A percentile compares a stretch with the other conserved stretches of the same genome.
phyloP scores from a whole-genome alignment of 495 filamentous ascomycete genomes.

The Oidiodendron maius region DNA sequence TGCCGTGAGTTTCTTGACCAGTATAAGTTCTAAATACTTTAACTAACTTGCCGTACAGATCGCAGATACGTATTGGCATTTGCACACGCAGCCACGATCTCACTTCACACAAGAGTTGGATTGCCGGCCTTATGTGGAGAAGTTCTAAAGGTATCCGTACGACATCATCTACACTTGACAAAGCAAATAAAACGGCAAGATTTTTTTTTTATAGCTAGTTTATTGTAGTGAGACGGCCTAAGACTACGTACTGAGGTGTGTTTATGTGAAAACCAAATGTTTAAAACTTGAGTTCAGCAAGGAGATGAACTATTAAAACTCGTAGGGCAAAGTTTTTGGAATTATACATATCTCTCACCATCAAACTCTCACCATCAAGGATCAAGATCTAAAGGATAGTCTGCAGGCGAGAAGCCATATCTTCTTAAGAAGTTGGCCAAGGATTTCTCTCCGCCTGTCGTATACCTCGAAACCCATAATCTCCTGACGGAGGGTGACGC shows the following conservation, averaged over 20 bases:
- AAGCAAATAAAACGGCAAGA: too few relatives aligned
- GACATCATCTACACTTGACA: too few relatives aligned
- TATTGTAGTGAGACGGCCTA: too few relatives aligned
- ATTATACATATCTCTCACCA: conserved; percentile 73
- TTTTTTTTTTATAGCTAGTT: too few relatives aligned
- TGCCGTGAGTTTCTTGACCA: conserved; percentile 54
- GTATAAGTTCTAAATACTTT: neutral
- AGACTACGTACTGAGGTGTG: too few relatives aligned
- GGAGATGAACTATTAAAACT: too few relatives aligned
- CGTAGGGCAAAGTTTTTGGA: too few relatives aligned
- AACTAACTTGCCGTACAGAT: conserved; percentile 48
- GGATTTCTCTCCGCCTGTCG: conserved; percentile 63
- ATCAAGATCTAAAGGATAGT: conserved; percentile 48
- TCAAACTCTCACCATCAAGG: conserved; percentile 63
- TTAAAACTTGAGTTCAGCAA: too few relatives aligned
- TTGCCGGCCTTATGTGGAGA: conserved; percentile 41
- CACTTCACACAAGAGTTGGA: conserved; percentile 84
- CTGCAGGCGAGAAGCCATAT: conserved; percentile 57
- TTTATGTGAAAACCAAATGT: neutral
- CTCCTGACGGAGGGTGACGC: conserved; percentile 46
- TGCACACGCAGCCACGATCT: conserved; percentile 79
- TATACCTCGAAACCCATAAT: conserved; percentile 72
- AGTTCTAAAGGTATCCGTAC: conserved; percentile 13
- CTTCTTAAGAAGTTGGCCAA: conserved; percentile 22
- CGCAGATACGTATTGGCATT: conserved; percentile 82